Percentiles rank a stretch among this genome's conserved stretches.
phyloP scores from a whole-genome alignment of 2,329 filamentous ascomycete genomes.

The Talaromyces sp. region DNA sequence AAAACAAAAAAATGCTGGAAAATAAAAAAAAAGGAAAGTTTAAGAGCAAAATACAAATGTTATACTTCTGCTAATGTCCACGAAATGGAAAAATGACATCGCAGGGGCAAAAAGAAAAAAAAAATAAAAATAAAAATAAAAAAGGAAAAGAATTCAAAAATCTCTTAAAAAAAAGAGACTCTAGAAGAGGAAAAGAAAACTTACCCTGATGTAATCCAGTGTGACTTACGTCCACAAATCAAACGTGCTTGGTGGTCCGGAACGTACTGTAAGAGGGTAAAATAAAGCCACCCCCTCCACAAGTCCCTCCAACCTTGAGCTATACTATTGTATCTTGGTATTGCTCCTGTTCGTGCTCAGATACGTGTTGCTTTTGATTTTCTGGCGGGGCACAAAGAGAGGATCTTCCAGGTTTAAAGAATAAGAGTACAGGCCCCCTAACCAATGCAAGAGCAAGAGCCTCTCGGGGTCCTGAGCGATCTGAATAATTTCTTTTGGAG shows the following conservation, averaged over 20 bases:
- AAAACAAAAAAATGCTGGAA: not conserved
- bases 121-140: no score
- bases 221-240: conserved; percentile 10
- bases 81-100: conserved; percentile 5
- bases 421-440: not conserved
- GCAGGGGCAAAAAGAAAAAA: conserved; percentile 10
- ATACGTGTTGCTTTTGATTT: not conserved
- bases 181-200: conserved; percentile 14
- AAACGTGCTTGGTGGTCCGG: conserved; percentile 5
- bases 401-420: not conserved
- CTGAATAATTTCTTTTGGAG: conserved; percentile 16
- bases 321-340: no score
- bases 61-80: not conserved
- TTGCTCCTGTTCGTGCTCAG: no score
- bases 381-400: not conserved
- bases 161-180: no score
- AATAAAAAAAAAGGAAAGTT: conserved; percentile 7
- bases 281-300: no score
- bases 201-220: conserved; percentile 27
- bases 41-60: conserved; percentile 7
- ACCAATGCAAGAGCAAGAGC: conserved; percentile 12
- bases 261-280: conserved; percentile 3
- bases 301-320: no score
- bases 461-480: conserved; percentile 6
- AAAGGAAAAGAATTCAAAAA: no score